A percentile compares a stretch with the other conserved stretches of the same genome.
Evolutionary conservation across 495 filamentous ascomycete species (phyloP).

Genomic region (Sordaria brevicollis): DNA sequence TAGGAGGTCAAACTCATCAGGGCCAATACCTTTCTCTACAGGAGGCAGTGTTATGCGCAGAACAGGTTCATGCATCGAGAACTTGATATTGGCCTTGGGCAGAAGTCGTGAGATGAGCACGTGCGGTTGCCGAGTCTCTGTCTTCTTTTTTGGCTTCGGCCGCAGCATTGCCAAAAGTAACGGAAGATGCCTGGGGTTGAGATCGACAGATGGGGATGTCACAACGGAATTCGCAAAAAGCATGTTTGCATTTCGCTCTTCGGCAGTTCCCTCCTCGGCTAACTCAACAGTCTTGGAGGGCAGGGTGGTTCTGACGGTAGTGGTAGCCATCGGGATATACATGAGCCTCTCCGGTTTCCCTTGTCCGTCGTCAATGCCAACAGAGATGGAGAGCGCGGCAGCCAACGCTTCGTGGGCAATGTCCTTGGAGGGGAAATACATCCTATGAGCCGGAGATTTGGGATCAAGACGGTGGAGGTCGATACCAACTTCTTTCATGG

Average conservation of each 20-base stretch:
- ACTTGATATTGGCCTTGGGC: slow-evolving; percentile 88
- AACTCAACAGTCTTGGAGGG: slow-evolving; percentile 89
- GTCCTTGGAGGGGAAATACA: slow-evolving; percentile 94
- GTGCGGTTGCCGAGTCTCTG: slow-evolving; percentile 34
- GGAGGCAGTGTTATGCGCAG: slow-evolving; percentile 75
- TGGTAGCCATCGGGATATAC: slow-evolving; percentile 96
- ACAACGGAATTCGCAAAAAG: slow-evolving; percentile 92
- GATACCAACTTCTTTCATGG: slow-evolving; percentile 91
- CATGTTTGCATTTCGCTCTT: slow-evolving; percentile 90
- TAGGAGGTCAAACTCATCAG: slow-evolving; percentile 81
- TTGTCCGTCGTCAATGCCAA: slow-evolving; percentile 80
- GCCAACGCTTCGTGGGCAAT: slow-evolving; percentile 92
- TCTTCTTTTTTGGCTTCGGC: slow-evolving; percentile 39
- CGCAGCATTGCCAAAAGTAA: slow-evolving; percentile 68
- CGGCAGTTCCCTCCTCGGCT: slow-evolving; percentile 59
- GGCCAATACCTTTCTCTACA: slow-evolving; percentile 49
- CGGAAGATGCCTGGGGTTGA: slow-evolving; percentile 90
- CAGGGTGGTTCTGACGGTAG: slow-evolving; percentile 86
- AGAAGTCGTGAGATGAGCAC: slow-evolving; percentile 80
- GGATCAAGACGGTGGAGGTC: slow-evolving; percentile 90
- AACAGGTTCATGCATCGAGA: slow-evolving; percentile 94
- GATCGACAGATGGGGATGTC: slow-evolving; percentile 88
- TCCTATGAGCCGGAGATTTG: slow-evolving; percentile 88
- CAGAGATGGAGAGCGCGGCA: slow-evolving; percentile 81
- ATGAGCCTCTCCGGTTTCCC: slow-evolving; percentile 77